Evolutionary conservation across 148 eudicot species (phyloP).

Genomic region (Rhododendron griersonianum): DNA sequence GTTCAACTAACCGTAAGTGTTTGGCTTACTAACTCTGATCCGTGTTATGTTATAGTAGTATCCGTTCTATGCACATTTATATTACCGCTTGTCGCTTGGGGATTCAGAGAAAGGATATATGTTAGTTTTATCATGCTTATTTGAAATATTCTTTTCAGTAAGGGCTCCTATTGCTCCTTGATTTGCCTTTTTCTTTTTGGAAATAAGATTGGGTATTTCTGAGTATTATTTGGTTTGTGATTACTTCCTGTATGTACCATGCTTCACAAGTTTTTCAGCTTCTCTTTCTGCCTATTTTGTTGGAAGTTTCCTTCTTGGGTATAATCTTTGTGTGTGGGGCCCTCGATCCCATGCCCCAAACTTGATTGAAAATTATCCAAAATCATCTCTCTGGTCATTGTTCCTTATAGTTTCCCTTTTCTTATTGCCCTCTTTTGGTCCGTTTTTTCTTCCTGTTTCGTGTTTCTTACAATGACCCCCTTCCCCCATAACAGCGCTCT

Average conservation of each 20-base stretch:
- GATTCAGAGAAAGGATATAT: background rate
- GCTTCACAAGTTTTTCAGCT: background rate
- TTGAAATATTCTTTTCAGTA: background rate
- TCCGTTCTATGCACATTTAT: background rate
- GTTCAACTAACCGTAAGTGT: slow-evolving; percentile 46
- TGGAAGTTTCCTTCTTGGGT: background rate
- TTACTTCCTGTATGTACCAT: background rate
- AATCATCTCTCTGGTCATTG: background rate
- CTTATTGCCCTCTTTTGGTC: background rate
- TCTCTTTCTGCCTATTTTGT: background rate
- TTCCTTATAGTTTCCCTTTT: background rate
- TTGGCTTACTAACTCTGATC: background rate
- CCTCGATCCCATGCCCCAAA: background rate
- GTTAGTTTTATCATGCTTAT: background rate
- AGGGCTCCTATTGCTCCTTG: background rate
- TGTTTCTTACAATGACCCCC: background rate
- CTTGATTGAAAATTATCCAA: background rate
- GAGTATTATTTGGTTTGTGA: background rate
- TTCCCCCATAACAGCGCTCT: background rate
- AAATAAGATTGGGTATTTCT: background rate
- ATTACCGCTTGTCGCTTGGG: background rate
- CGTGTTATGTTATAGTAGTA: background rate
- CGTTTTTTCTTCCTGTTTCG: background rate
- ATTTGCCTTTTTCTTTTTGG: background rate
- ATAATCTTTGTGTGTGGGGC: background rate